Evolutionary conservation across 2,329 filamentous ascomycete species (phyloP).

Genomic region (Epichloe scottii): DNA sequence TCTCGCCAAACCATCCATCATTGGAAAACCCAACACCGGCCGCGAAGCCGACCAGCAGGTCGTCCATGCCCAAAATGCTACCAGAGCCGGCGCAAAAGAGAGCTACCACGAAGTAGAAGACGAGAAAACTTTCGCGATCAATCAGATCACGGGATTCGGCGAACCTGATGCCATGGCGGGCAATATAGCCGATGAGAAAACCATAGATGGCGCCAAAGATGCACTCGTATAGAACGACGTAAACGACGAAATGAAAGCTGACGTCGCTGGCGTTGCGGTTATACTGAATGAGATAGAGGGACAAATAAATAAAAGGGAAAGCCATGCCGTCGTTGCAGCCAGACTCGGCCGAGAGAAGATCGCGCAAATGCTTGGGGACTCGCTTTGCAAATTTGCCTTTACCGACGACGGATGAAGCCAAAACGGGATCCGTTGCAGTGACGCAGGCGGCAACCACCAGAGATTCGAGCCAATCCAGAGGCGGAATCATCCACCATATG

Average conservation of each 20-base stretch:
- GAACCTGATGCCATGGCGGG: conserved; percentile 77
- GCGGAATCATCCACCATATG: conserved; percentile 78
- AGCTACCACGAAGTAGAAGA: conserved; percentile 96
- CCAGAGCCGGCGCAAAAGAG: conserved; percentile 93
- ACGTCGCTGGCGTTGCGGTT: conserved; percentile 55
- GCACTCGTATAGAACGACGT: conserved; percentile 89
- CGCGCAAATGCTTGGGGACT: conserved; percentile 92
- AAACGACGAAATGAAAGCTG: conserved; percentile 75
- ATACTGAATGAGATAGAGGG: conserved; percentile 80
- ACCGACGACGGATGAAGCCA: conserved; percentile 94
- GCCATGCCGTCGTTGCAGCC: conserved; percentile 99
- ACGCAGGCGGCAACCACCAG: conserved; percentile 83
- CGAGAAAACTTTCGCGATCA: conserved; percentile 91
- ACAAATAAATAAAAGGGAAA: conserved; percentile 92
- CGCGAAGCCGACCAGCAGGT: conserved; percentile 86
- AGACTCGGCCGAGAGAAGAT: conserved; percentile 88
- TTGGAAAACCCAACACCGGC: conserved; percentile 98
- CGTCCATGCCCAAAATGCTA: conserved; percentile 81
- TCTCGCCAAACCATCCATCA: conserved; percentile 96
- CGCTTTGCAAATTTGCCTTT: conserved; percentile 98
- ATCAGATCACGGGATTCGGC: conserved; percentile 79
- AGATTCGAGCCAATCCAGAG: conserved; percentile 79
- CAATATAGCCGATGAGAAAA: conserved; percentile 76
- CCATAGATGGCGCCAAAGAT: conserved; percentile 84
- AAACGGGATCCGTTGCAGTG: conserved; percentile 90